These are phyloP conservation scores for Geotrichum klebahnii DNA, from an alignment of 1,139 yeast species.

Conservation along the genomic window DNA sequence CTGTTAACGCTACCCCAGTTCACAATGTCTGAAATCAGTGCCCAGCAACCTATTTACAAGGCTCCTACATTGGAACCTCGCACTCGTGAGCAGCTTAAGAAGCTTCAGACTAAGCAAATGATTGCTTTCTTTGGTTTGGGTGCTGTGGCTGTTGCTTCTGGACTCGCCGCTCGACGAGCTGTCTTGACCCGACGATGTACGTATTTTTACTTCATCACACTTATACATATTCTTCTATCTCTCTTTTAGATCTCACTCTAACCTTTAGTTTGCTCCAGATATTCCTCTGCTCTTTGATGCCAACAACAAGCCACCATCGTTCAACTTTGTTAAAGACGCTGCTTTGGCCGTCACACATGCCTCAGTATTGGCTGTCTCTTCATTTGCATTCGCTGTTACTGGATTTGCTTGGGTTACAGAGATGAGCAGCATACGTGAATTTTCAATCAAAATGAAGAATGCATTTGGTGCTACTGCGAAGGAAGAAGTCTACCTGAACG, in stretches of 20 bases:
- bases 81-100: slow-evolving; percentile 10
- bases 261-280: slow-evolving; percentile 37
- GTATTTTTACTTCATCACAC: slow-evolving; percentile 26
- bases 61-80: slow-evolving; percentile 14
- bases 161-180: slow-evolving; percentile 71
- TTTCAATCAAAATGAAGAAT: slow-evolving; percentile 63
- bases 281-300: slow-evolving; percentile 78
- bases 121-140: slow-evolving; percentile 68
- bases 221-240: background rate
- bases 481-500: slow-evolving; percentile 46
- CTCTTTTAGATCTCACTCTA: background rate
- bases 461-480: slow-evolving; percentile 66
- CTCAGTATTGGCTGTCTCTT: slow-evolving; percentile 65
- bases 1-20: too few relatives aligned
- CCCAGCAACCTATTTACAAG: slow-evolving; percentile 13
- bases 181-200: slow-evolving; percentile 66
- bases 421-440: slow-evolving; percentile 63
- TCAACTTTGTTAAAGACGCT: slow-evolving; percentile 78
- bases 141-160: slow-evolving; percentile 63
- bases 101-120: slow-evolving; percentile 51
- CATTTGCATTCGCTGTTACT: slow-evolving; percentile 66
- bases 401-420: slow-evolving; percentile 81
- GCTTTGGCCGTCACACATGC: slow-evolving; percentile 83
- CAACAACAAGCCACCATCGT: slow-evolving; percentile 80
- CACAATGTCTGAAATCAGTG: slow-evolving; percentile 13